Base-by-base conservation (phyloP, 805 yeast species). In the Diddensiella caesifluorescens region DNA sequence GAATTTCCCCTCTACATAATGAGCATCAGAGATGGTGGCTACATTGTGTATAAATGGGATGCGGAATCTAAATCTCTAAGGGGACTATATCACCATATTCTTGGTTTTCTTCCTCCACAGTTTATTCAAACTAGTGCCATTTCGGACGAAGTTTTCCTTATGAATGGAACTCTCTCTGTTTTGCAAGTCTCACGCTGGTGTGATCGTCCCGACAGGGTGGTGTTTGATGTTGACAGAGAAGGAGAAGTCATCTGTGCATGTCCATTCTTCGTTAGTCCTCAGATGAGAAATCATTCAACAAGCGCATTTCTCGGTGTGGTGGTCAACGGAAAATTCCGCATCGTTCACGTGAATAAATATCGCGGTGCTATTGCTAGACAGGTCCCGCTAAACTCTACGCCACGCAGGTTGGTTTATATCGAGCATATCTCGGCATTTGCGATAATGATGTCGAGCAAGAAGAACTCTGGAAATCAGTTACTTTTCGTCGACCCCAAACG, bases 381-480 rank as follows among this genome's bases (percentile, higher is more conserved):
- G 9, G 25, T 37, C n/a, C 27, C 22, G 6, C 19, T 42, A 28
- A 46, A 42, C 5, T 22, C 32, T 7, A 38, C 51, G 2, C 53
- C 53, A 4, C 27, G 45, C 19, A 35, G 49, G 12, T 6, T 49
- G 32, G 18, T 45, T 12, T 47, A 45, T 34, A 18, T 49, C 10
- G 46, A 47, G 16, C 44, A 44, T 19, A 15, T 47, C 10, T 10
- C 22, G 13, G 43, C 38, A 15, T 41, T 47, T 26, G 53, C 49
- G 3, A 49, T 49, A 9, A 38, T 44, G 9, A 4, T 39, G 15
- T 26, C 31, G 2, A 26, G 41, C 5, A 22, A 32, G 9, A 29
- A 22, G 12, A 18, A 9, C 7, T 16, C 19, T 10, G 16, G 32
- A 13, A 13, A 13, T 7, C 32, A 29, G 32, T 7, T 29, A n/a